These are phyloP conservation scores for Lenwebbia sp. DNA, from an alignment of 345 rosid genomes.

Conservation along the genomic window DNA sequence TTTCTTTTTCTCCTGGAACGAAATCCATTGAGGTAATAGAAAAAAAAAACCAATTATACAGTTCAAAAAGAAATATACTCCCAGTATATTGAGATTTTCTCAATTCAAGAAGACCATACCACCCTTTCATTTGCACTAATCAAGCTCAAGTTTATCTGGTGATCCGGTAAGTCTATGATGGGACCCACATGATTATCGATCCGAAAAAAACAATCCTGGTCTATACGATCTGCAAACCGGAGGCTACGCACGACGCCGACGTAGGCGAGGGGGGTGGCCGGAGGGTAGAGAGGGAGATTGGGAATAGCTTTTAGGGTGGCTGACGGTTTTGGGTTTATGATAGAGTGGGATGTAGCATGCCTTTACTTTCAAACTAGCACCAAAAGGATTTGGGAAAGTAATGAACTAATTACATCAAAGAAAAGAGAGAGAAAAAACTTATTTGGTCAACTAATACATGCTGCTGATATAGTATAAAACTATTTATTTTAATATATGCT, in stretches of 20 bases:
- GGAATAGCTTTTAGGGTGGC: neutral
- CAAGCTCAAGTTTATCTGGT: too few species aligned
- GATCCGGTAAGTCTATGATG: accelerated
- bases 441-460: neutral
- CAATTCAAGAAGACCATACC: neutral
- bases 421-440: neutral
- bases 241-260: neutral
- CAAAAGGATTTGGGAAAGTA: too few species aligned
- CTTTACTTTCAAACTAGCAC: neutral
- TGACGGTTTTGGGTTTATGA: neutral
- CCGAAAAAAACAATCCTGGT: neutral
- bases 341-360: neutral
- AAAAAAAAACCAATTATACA: neutral
- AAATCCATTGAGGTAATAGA: neutral
- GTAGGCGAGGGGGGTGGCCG: neutral
- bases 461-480: neutral
- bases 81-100: neutral
- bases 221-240: neutral
- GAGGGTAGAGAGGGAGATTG: neutral
- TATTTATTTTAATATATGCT: neutral
- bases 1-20: neutral
- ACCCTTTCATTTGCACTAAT: neutral
- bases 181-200: neutral
- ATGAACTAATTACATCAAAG: neutral
- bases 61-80: neutral